Conservation (phyloP, 2,329 filamentous ascomycete species). For the Raffaelea arxii region DNA sequence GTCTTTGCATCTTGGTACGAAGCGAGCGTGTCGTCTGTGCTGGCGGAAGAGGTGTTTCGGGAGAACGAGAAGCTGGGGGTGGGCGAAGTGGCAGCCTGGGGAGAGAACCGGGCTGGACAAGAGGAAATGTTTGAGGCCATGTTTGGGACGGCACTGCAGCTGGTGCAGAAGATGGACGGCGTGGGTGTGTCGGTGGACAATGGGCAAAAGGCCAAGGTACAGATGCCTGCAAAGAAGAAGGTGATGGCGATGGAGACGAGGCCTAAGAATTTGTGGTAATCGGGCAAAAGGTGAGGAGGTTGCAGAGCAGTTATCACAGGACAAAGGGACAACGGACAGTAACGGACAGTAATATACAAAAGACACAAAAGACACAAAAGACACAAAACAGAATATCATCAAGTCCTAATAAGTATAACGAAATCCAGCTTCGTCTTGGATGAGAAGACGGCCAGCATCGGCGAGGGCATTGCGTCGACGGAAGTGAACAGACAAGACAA, state of each 20-base stretch:
- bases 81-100: constrained; percentile 19
- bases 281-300: too few relatives aligned
- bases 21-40: constrained; percentile 17
- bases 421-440: constrained; percentile 10
- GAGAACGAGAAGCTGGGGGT: constrained; percentile 16
- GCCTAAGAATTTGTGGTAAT: too few relatives aligned
- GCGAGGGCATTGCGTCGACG: constrained; percentile 36
- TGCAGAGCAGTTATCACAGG: too few relatives aligned
- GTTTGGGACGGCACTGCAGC: constrained; percentile 17
- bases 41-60: constrained; percentile 15
- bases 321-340: too few relatives aligned
- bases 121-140: constrained; percentile 13
- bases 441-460: constrained; percentile 28
- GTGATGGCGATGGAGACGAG: too few relatives aligned
- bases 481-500: constrained; percentile 29
- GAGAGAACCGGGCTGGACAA: constrained; percentile 5
- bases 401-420: background rate
- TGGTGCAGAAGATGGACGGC: constrained; percentile 20
- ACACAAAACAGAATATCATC: too few relatives aligned
- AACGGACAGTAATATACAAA: too few relatives aligned
- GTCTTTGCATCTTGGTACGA: constrained; percentile 20
- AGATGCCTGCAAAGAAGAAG: too few relatives aligned
- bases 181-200: constrained; percentile 18
- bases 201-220: too few relatives aligned
- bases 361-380: too few relatives aligned